Evolutionary conservation across 2,329 filamentous ascomycete genomes (phyloP).

Genomic region (Pezicula carpinea): DNA sequence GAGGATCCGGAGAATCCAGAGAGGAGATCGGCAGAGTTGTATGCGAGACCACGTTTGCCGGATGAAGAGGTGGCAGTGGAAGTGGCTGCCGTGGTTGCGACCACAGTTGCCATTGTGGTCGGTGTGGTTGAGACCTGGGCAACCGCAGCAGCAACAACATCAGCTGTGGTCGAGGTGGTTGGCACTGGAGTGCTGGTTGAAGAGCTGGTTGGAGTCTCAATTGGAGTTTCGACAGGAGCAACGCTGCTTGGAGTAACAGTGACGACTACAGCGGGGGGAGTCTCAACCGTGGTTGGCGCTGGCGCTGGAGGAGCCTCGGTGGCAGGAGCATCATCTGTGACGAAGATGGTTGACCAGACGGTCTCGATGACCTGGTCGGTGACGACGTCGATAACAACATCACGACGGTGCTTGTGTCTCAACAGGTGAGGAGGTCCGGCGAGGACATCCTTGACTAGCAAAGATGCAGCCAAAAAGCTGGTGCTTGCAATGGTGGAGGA

Average conservation of each 20-base stretch:
- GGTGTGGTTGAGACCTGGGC: not conserved
- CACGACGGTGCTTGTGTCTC: slow-evolving; percentile 13
- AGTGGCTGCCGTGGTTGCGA: slow-evolving; percentile 1
- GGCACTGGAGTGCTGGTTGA: slow-evolving; percentile 3
- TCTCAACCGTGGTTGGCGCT: too few relatives aligned
- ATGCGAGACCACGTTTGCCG: slow-evolving; percentile 62
- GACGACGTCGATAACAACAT: slow-evolving; percentile 17
- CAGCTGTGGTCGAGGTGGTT: slow-evolving; percentile 4
- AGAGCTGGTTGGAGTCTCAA: slow-evolving; percentile 1
- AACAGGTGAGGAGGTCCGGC: slow-evolving; percentile 13
- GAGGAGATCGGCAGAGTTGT: slow-evolving; percentile 55
- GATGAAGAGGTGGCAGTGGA: slow-evolving; percentile 3
- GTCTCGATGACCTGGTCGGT: slow-evolving; percentile 15
- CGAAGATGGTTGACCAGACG: slow-evolving; percentile 6
- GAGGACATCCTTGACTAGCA: slow-evolving; percentile 25
- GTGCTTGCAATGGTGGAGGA: slow-evolving; percentile 18
- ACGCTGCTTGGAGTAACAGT: slow-evolving; percentile 10
- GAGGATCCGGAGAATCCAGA: slow-evolving; percentile 40
- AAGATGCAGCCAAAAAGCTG: slow-evolving; percentile 24
- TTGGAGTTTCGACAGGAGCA: not conserved
- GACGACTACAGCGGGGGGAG: slow-evolving; percentile 9
- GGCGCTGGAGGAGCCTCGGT: slow-evolving; percentile 11
- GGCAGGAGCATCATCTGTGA: slow-evolving; percentile 17
- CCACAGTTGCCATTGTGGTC: not conserved
- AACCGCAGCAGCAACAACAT: slow-evolving; percentile 1